These are phyloP conservation scores for Boletus reticuloceps DNA, from an alignment of 768 basidiomycete species.

Conservation along the genomic window DNA sequence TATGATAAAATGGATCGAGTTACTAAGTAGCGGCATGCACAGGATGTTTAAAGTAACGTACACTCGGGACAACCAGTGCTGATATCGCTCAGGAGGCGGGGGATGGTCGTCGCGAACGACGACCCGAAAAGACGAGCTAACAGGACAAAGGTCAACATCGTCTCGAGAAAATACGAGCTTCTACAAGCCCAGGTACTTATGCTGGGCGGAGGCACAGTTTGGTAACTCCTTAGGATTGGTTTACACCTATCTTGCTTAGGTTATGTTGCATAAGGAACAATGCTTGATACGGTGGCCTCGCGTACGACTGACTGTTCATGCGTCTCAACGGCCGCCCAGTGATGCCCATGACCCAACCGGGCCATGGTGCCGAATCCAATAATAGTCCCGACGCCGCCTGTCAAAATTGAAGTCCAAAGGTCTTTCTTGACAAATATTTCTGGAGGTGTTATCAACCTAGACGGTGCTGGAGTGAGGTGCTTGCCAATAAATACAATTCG, in stretches of 20 bases:
- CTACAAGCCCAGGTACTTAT: too few species aligned
- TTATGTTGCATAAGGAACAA: background rate
- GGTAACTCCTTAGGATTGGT: too few species aligned
- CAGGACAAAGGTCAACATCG: too few species aligned
- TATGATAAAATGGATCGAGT: too few species aligned
- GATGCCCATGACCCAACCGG: background rate
- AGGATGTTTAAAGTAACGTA: too few species aligned
- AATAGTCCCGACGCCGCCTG: background rate
- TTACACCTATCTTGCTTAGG: background rate
- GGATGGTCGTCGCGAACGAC: too few species aligned
- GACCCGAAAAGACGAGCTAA: too few species aligned
- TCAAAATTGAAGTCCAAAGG: background rate
- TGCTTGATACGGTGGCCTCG: background rate
- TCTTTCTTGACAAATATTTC: background rate
- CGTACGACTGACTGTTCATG: background rate
- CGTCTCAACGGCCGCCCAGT: background rate
- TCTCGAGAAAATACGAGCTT: too few species aligned
- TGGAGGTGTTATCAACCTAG: background rate
- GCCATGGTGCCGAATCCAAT: background rate
- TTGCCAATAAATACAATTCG: slow-evolving; percentile 19
- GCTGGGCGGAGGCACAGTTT: too few species aligned
- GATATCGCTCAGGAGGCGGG: too few species aligned
- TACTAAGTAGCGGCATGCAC: too few species aligned
- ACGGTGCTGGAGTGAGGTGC: background rate
- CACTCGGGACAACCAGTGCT: too few species aligned